These are phyloP conservation scores for Lepidium africanum DNA, from an alignment of 345 rosid species.

Conservation along the genomic window DNA sequence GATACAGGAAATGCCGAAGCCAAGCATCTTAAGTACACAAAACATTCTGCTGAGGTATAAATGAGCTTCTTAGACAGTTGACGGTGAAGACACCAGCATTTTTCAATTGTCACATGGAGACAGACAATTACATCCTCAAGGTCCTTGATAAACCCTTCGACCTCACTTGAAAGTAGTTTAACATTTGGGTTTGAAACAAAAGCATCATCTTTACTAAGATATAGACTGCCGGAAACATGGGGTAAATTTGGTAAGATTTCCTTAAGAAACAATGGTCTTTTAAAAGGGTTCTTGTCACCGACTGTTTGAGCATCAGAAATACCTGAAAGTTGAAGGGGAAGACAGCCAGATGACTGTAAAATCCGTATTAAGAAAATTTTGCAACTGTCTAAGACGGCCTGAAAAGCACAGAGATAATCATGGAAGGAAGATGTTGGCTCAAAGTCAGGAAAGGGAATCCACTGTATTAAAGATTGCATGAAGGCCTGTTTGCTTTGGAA, in stretches of 20 bases:
- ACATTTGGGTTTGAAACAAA: constrained; percentile 13
- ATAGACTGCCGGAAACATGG: constrained; percentile 29
- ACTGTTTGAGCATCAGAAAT: constrained; percentile 18
- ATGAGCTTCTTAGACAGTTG: constrained; percentile 53
- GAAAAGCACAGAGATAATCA: constrained; percentile 68
- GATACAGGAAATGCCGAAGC: constrained; percentile 32
- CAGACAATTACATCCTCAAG: constrained; percentile 39
- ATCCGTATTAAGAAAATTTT: constrained; percentile 40
- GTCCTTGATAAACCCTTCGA: constrained; percentile 42
- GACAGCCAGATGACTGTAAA: constrained; percentile 32
- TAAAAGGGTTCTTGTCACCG: constrained; percentile 24
- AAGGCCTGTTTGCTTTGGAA: constrained; percentile 41
- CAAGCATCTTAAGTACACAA: constrained; percentile 49
- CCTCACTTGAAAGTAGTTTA: constrained; percentile 40
- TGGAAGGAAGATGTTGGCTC: constrained; percentile 56
- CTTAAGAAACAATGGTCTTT: constrained; percentile 41
- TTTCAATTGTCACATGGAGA: constrained; percentile 49
- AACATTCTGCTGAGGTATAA: constrained; percentile 47
- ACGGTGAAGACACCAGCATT: constrained; percentile 59
- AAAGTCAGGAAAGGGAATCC: constrained; percentile 55
- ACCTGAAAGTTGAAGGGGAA: constrained; percentile 36
- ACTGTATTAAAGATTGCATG: constrained; percentile 46
- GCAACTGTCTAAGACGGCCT: constrained; percentile 50
- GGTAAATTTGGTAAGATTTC: constrained; percentile 26
- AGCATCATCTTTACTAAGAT: constrained; percentile 21